Evolutionary conservation across 106 monocot species (phyloP).

Genomic region (Amphibolis antarctica): DNA sequence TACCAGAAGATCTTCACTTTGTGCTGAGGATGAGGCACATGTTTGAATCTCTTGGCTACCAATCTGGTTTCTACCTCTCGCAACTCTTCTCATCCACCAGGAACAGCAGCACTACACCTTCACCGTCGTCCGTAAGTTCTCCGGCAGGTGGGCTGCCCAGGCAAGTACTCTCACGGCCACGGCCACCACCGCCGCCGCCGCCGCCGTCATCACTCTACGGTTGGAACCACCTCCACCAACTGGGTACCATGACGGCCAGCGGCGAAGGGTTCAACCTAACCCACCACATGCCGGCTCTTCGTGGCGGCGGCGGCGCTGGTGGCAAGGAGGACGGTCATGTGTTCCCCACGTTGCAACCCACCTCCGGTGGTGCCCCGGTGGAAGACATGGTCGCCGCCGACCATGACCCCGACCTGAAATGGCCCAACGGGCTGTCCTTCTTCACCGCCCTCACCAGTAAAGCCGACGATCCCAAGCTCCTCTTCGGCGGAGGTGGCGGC

Average conservation of each 20-base stretch:
- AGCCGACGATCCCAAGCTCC: conserved; percentile 60
- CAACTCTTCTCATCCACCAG: conserved; percentile 69
- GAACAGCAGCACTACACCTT: not conserved
- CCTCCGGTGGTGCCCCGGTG: conserved; percentile 21
- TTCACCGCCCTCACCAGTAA: conserved; percentile 67
- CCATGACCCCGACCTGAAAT: conserved; percentile 63
- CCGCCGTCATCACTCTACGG: conserved; percentile 25
- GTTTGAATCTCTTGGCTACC: conserved; percentile 77
- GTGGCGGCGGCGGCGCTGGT: not conserved
- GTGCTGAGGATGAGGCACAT: conserved; percentile 83
- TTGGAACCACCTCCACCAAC: conserved; percentile 39
- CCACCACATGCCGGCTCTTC: conserved; percentile 5
- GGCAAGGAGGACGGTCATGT: conserved; percentile 20
- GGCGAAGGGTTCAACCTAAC: conserved; percentile 16
- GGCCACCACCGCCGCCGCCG: not conserved
- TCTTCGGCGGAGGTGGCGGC: conserved; percentile 27
- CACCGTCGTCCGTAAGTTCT: not conserved
- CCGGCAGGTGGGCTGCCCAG: conserved; percentile 8
- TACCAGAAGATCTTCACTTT: conserved; percentile 84
- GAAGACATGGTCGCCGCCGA: conserved; percentile 33
- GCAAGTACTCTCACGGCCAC: conserved; percentile 20
- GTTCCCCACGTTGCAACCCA: conserved; percentile 14
- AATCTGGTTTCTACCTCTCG: conserved; percentile 84
- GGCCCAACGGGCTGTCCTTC: conserved; percentile 81
- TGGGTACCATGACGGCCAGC: conserved; percentile 1